Evolutionary conservation across 2,329 filamentous ascomycete species (phyloP).

Genomic region (Chaetomium sp.): DNA sequence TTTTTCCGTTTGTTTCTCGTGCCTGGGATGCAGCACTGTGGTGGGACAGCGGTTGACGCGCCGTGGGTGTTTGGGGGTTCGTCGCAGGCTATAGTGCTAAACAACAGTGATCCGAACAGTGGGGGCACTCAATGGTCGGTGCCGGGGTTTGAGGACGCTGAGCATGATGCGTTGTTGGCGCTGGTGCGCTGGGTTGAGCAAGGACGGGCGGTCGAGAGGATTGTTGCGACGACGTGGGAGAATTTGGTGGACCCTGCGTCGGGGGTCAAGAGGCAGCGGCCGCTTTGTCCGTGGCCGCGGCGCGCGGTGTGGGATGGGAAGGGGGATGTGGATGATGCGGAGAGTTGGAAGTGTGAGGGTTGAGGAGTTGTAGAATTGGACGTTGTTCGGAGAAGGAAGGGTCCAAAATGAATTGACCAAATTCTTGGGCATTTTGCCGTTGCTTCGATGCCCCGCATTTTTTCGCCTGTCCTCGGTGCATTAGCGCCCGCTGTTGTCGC

Average conservation of each 20-base stretch:
- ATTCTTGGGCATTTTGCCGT: background rate
- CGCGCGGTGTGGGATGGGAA: conserved; percentile 17
- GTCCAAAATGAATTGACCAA: background rate
- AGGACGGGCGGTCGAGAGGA: conserved; percentile 18
- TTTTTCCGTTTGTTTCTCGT: conserved; percentile 47
- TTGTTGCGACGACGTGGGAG: conserved; percentile 22
- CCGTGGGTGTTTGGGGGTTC: conserved; percentile 32
- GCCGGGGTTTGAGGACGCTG: conserved; percentile 30
- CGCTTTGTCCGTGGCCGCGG: conserved; percentile 24
- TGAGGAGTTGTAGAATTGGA: background rate
- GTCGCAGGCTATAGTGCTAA: conserved; percentile 23
- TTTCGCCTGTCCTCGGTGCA: conserved; percentile 1
- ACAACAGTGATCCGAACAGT: too few species aligned
- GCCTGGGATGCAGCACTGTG: conserved; percentile 47
- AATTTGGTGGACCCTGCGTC: conserved; percentile 11
- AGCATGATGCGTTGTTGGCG: conserved; percentile 32
- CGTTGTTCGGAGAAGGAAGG: background rate
- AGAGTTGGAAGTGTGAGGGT: conserved; percentile 17
- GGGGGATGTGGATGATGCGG: conserved; percentile 15
- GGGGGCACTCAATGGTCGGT: conserved; percentile 28
- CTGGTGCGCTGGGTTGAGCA: conserved; percentile 31
- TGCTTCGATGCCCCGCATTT: conserved; percentile 1
- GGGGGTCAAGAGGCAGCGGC: conserved; percentile 22
- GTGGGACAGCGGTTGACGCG: conserved; percentile 25
- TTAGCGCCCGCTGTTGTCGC: conserved; percentile 7